Base-by-base conservation (phyloP, 805 yeast species). In the Cyberlindnera amylophila region DNA sequence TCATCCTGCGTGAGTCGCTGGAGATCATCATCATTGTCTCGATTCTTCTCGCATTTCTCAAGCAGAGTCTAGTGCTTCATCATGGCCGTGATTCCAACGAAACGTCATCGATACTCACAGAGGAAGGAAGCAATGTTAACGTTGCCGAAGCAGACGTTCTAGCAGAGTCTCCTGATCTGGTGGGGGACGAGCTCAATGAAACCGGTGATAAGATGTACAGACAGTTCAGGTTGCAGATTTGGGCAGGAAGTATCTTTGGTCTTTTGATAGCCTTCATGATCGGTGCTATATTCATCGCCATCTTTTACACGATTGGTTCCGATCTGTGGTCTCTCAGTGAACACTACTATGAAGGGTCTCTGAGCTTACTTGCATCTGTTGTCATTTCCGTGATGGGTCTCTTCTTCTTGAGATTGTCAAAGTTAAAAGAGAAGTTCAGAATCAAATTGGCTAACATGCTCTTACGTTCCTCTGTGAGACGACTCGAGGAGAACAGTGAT, bases 301-400 rank as follows among this genome's bases (percentile, higher is more conserved):
- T 81, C 4, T 89, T 89, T 62, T 87, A 88, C 55, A 58, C 80
- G 34, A 65, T 90, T 24, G 96, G 96, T 13, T 78, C 81, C 19
- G 95, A 89, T 64, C 66, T 86, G 41, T 89, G 96, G 96, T 77
- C 90, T 8, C 67, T 79, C 46, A 83, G 96, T 32, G 97, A 89
- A 60, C 79, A 93, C 54, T 71, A 86, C 40, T 89, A 96, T 86
- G 97, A 89, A 59, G 96, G 96, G 7, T 64, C 81, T 1, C 79
- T 89, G 57, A 83, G 91, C 52, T 70, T 90, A 12, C 61, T 88
- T 24, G 88, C 96, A 3, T 77, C 93, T 15, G 55, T 83, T 2
- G 78, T 89, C 45, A 89, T 89, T 46, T 85, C 96, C 1, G 65
- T 81, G 7, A 88, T 89, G 96, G 96, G 96, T 0, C 57, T 87